Evolutionary conservation across 2,329 filamentous ascomycete species (phyloP).

Genomic region (Podosphaera xanthii): DNA sequence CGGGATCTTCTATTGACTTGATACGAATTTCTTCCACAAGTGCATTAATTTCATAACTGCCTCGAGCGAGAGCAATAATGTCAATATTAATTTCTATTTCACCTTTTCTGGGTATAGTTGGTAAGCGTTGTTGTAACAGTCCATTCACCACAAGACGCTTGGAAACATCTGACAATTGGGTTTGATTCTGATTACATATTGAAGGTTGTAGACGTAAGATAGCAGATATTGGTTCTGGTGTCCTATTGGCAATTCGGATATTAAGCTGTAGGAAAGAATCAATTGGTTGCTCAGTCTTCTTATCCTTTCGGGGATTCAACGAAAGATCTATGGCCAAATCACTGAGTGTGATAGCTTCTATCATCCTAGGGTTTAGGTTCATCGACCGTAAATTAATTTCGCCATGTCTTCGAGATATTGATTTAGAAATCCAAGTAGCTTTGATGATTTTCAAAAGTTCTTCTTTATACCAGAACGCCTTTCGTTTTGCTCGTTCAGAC

Average conservation of each 20-base stretch:
- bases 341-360: constrained; percentile 56
- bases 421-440: constrained; percentile 44
- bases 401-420: constrained; percentile 32
- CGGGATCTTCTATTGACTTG: constrained; percentile 1
- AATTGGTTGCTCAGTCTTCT: constrained; percentile 17
- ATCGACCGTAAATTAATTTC: constrained; percentile 56
- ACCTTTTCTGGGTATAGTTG: constrained; percentile 33
- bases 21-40: constrained; percentile 59
- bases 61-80: constrained; percentile 52
- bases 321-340: constrained; percentile 48
- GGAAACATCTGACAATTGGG: constrained; percentile 56
- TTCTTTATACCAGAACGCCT: constrained; percentile 83
- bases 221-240: constrained; percentile 39
- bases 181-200: constrained; percentile 39
- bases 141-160: constrained; percentile 72
- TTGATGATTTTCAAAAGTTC: constrained; percentile 48
- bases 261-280: constrained; percentile 48
- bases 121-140: constrained; percentile 52
- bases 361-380: constrained; percentile 52
- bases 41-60: constrained; percentile 62
- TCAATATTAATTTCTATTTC: constrained; percentile 41
- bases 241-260: constrained; percentile 56
- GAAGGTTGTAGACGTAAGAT: constrained; percentile 57
- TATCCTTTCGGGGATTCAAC: constrained; percentile 18
- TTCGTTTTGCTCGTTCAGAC: constrained; percentile 51